These are phyloP conservation scores for Cladosporium colombiae DNA, from an alignment of 2,329 filamentous ascomycete genomes.

Conservation along the genomic window DNA sequence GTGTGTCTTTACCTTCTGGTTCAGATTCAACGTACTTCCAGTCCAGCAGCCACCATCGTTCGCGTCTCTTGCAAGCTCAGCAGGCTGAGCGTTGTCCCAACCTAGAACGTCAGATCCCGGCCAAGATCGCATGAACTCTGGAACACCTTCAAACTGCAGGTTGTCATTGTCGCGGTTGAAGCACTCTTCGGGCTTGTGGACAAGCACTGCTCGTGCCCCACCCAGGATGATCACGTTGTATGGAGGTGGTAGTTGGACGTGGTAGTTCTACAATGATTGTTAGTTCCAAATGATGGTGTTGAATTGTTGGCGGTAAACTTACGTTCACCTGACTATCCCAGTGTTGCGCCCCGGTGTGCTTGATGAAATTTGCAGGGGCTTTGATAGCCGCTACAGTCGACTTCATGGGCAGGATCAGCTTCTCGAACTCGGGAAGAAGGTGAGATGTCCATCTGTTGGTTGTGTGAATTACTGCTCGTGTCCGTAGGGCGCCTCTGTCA, in stretches of 20 bases:
- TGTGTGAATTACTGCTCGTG: slow-evolving; percentile 26
- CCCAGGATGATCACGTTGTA: slow-evolving; percentile 36
- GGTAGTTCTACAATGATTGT: slow-evolving; percentile 31
- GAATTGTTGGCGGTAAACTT: neutral
- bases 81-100: slow-evolving; percentile 27
- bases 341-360: slow-evolving; percentile 37
- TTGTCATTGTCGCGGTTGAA: slow-evolving; percentile 32
- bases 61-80: slow-evolving; percentile 27
- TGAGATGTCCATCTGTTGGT: slow-evolving; percentile 31
- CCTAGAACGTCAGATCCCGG: slow-evolving; percentile 31
- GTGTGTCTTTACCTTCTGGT: neutral
- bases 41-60: slow-evolving; percentile 36
- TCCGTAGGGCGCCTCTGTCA: slow-evolving; percentile 24
- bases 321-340: slow-evolving; percentile 35
- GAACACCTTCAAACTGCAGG: slow-evolving; percentile 31
- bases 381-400: slow-evolving; percentile 35
- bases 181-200: slow-evolving; percentile 31
- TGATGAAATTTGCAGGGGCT: slow-evolving; percentile 35
- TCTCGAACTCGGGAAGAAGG: slow-evolving; percentile 27
- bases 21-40: slow-evolving; percentile 26
- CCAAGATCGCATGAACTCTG: slow-evolving; percentile 36
- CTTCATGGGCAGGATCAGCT: slow-evolving; percentile 27
- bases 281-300: neutral
- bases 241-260: slow-evolving; percentile 36
- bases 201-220: slow-evolving; percentile 31